These are phyloP conservation scores for Stagonosporopsis rhizophila DNA, from an alignment of 2,329 filamentous ascomycete species.

Conservation along the genomic window DNA sequence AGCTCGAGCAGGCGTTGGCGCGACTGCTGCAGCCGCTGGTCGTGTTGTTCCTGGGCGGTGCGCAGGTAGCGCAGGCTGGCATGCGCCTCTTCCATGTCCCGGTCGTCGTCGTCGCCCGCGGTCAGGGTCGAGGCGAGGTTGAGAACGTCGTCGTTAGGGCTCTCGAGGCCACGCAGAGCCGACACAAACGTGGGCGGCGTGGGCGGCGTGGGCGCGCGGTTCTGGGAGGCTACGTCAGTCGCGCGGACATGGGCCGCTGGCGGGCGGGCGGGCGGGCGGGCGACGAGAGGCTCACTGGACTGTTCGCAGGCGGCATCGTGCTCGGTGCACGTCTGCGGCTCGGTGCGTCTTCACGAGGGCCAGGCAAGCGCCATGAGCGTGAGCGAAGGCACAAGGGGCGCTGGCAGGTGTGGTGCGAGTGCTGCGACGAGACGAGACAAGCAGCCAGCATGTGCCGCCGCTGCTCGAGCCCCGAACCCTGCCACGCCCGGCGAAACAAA, in stretches of 20 bases:
- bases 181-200: conserved; percentile 54
- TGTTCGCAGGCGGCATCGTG: conserved; percentile 49
- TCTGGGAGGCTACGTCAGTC: conserved; percentile 37
- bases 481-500: conserved; percentile 15
- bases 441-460: conserved; percentile 1
- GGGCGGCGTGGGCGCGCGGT: not conserved
- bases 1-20: conserved; percentile 40
- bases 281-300: conserved; percentile 30
- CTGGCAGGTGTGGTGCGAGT: not conserved
- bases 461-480: not conserved
- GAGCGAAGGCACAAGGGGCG: conserved; percentile 14
- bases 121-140: conserved; percentile 59
- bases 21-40: conserved; percentile 27
- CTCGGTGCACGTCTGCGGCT: not conserved
- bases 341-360: conserved; percentile 7
- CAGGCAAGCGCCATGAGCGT: conserved; percentile 26
- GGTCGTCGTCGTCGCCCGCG: conserved; percentile 53
- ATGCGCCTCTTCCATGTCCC: conserved; percentile 29
- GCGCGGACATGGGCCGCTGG: not conserved
- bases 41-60: conserved; percentile 30
- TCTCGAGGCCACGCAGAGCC: conserved; percentile 56
- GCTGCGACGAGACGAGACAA: conserved; percentile 2
- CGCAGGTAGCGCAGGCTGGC: conserved; percentile 28
- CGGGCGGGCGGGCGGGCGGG: not conserved
- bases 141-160: conserved; percentile 50